Evolutionary conservation across 176 grass and related monocot species (phyloP).

Genomic region (Rhynchospora tenuis): DNA sequence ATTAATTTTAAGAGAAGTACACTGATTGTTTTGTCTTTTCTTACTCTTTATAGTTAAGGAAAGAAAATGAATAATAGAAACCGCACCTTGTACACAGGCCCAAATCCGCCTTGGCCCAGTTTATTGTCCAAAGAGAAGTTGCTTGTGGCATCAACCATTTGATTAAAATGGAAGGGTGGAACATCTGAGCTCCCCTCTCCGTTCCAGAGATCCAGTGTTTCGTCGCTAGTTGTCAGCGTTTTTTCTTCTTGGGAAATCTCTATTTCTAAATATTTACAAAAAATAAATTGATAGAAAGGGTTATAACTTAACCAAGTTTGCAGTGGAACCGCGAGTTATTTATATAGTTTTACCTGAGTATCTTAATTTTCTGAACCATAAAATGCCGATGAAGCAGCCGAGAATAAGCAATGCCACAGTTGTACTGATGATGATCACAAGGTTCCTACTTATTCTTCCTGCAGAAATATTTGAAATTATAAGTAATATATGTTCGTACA

Average conservation of each 20-base stretch:
- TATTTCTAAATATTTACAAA: not conserved
- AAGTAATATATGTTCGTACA: no score
- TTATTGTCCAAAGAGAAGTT: constrained; percentile 22
- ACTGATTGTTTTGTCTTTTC: no score
- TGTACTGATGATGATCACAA: not conserved
- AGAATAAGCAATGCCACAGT: not conserved
- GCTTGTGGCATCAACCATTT: constrained; percentile 8
- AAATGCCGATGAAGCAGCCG: not conserved
- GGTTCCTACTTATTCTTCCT: not conserved
- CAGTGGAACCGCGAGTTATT: not conserved
- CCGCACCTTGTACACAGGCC: constrained; percentile 27
- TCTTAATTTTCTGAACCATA: not conserved
- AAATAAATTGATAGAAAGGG: not conserved
- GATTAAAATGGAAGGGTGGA: not conserved
- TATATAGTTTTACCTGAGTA: not conserved
- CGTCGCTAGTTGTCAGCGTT: not conserved
- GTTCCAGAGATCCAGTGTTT: not conserved
- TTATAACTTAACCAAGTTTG: not conserved
- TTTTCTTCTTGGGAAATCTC: not conserved
- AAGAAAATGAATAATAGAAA: not conserved
- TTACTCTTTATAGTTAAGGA: no score
- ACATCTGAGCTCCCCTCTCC: constrained; percentile 9
- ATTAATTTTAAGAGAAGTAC: no score
- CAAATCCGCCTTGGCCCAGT: constrained; percentile 29
- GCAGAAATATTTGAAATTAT: not conserved